Evolutionary conservation across 164 flowering plant genomes (phyloP).

Genomic region (Echeveria elegans): DNA sequence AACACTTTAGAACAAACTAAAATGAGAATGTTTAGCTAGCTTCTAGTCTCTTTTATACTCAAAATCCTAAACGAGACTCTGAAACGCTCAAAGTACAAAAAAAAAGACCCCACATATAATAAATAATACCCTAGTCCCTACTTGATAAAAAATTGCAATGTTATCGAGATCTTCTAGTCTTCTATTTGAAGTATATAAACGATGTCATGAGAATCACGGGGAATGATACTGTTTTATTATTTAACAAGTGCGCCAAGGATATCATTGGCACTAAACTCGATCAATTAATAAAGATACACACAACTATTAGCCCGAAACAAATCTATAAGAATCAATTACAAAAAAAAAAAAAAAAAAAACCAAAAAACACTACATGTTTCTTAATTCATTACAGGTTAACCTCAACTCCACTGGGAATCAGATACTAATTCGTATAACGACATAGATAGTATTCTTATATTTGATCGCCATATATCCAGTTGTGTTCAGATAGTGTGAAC

Average conservation of each 20-base stretch:
- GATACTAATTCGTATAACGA: background rate
- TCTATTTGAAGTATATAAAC: constrained; percentile 3
- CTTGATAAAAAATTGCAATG: background rate
- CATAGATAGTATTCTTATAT: background rate
- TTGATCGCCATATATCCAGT: background rate
- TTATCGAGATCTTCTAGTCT: background rate
- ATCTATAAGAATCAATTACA: background rate
- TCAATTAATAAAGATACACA: background rate
- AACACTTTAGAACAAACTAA: background rate
- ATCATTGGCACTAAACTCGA: background rate
- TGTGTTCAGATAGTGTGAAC: background rate
- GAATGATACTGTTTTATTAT: background rate
- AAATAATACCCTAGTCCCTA: background rate
- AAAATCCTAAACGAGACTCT: background rate
- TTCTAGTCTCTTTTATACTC: background rate
- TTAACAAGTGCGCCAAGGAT: background rate
- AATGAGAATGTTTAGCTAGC: background rate
- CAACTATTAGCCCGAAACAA: background rate
- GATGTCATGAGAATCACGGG: constrained; percentile 1
- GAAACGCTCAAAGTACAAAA: background rate
- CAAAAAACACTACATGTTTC: no score
- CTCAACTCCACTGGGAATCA: background rate
- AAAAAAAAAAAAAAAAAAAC: background rate
- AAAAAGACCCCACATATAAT: background rate
- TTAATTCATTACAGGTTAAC: background rate